phyloP scores from a whole-genome alignment of 2,329 filamentous ascomycete genomes.

The Pseudophaeomoniella oleicola region DNA sequence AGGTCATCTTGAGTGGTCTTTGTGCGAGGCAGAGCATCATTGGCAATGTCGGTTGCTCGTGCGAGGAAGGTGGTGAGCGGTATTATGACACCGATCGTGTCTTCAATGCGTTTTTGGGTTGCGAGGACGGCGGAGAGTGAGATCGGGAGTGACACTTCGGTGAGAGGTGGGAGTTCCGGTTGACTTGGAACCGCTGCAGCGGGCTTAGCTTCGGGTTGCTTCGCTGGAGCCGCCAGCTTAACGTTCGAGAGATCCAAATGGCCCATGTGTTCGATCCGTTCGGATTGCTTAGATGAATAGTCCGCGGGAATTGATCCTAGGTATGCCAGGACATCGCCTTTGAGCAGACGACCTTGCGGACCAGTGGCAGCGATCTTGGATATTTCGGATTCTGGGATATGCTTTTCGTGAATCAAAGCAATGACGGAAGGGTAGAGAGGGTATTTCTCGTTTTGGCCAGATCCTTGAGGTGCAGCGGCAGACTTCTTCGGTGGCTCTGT shows the following conservation, averaged over 20 bases:
- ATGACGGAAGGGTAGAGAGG: conserved; percentile 60
- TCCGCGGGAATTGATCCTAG: conserved; percentile 61
- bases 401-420: conserved; percentile 65
- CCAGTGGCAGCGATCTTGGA: conserved; percentile 76
- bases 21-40: conserved; percentile 64
- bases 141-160: conserved; percentile 45
- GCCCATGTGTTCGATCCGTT: conserved; percentile 56
- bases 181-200: conserved; percentile 16
- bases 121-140: conserved; percentile 66
- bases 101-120: conserved; percentile 65
- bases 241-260: conserved; percentile 94
- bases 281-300: conserved; percentile 56
- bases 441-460: conserved; percentile 27
- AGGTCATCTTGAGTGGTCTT: conserved; percentile 64
- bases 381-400: conserved; percentile 59
- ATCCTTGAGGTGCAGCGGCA: conserved; percentile 7
- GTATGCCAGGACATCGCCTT: conserved; percentile 89
- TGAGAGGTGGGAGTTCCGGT: conserved; percentile 12
- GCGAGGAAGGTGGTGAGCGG: conserved; percentile 78
- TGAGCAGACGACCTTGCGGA: conserved; percentile 74
- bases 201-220: conserved; percentile 19
- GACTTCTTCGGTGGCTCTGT: conserved; percentile 8
- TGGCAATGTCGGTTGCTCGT: conserved; percentile 73
- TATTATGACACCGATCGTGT: conserved; percentile 62
- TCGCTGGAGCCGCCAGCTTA: conserved; percentile 49